A percentile compares a stretch with the other conserved stretches of the same genome.
Conservation (phyloP, 352 stramenopile genomes). For the Pelagophyceae sp. region DNA sequence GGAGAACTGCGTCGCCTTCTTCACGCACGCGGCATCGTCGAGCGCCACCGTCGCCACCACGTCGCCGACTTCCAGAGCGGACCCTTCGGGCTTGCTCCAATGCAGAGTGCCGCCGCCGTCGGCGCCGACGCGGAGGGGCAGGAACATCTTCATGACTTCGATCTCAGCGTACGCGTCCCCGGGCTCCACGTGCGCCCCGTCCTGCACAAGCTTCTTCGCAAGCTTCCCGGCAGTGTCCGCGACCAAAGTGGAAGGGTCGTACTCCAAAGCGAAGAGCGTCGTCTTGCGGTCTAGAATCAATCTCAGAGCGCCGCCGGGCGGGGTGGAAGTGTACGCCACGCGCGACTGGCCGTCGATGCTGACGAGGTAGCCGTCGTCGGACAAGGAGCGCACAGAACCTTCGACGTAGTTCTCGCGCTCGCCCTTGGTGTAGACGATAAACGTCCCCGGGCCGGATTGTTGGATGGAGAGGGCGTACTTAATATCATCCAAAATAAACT, state of each 20-base stretch:
- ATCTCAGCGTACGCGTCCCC: conserved; percentile 73
- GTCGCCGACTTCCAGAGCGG: conserved; percentile 85
- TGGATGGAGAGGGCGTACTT: conserved; percentile 92
- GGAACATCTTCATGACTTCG: conserved; percentile 99
- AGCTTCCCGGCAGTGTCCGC: conserved; percentile 97
- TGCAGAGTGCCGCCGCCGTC: conserved; percentile 72
- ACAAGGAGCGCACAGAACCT: conserved; percentile 68
- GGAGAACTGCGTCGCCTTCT: conserved; percentile 77
- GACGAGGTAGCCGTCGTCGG: conserved; percentile 95
- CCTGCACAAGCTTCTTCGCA: conserved; percentile 94
- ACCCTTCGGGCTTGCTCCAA: conserved; percentile 89
- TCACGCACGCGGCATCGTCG: conserved; percentile 92
- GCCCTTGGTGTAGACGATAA: conserved; percentile 75
- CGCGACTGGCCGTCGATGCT: conserved; percentile 89
- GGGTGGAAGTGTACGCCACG: conserved; percentile 81
- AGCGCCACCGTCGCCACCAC: conserved; percentile 93
- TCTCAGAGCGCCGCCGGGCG: conserved; percentile 58
- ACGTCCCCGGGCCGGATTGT: conserved; percentile 75
- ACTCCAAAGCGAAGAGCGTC: conserved; percentile 96
- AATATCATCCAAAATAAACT: conserved; percentile 96
- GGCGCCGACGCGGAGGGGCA: conserved; percentile 95
- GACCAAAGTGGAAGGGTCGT: conserved; percentile 93
- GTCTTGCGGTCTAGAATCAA: conserved; percentile 83
- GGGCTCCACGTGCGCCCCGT: conserved; percentile 76
- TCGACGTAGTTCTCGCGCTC: conserved; percentile 22